Evolutionary conservation across 2,329 filamentous ascomycete species (phyloP).

Genomic region (Aspergillus viridinutans): DNA sequence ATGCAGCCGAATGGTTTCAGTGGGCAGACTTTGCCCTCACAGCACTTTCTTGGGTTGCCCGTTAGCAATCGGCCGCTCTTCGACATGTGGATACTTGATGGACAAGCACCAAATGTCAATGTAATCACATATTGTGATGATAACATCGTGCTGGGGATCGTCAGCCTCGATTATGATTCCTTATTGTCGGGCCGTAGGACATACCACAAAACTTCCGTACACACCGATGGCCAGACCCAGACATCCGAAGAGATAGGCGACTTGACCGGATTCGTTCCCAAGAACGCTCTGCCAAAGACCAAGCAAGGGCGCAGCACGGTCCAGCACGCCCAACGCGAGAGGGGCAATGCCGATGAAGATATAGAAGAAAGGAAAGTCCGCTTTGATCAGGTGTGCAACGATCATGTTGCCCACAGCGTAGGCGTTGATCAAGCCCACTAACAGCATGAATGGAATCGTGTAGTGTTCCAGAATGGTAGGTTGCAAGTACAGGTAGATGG

Average conservation of each 20-base stretch:
- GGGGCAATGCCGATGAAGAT: constrained; percentile 65
- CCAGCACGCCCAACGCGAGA: constrained; percentile 71
- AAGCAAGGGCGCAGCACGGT: constrained; percentile 70
- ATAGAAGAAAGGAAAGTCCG: constrained; percentile 86
- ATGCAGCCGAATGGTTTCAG: constrained; percentile 2
- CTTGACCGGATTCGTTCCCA: constrained; percentile 75
- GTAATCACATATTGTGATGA: constrained; percentile 96
- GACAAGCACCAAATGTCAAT: constrained; percentile 97
- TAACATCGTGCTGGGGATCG: constrained; percentile 68
- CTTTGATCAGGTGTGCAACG: constrained; percentile 83
- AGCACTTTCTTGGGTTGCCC: constrained; percentile 12
- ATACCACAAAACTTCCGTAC: constrained; percentile 90
- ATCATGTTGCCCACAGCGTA: constrained; percentile 97
- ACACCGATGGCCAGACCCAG: constrained; percentile 79
- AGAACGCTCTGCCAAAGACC: constrained; percentile 68
- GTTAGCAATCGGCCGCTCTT: constrained; percentile 30
- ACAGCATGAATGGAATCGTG: constrained; percentile 83
- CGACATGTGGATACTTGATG: constrained; percentile 74
- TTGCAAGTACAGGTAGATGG: constrained; percentile 77
- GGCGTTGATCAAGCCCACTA: constrained; percentile 84
- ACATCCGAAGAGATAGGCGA: constrained; percentile 85
- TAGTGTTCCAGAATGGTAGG: constrained; percentile 77
- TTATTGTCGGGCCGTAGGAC: constrained; percentile 14
- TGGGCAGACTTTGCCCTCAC: not conserved
- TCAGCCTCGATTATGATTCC: not conserved